A percentile compares a stretch with the other conserved stretches of the same genome.
These are phyloP conservation scores for Radiomyces spectabilis DNA, from an alignment of 192 early-diverging fungal species.

Conservation along the genomic window DNA sequence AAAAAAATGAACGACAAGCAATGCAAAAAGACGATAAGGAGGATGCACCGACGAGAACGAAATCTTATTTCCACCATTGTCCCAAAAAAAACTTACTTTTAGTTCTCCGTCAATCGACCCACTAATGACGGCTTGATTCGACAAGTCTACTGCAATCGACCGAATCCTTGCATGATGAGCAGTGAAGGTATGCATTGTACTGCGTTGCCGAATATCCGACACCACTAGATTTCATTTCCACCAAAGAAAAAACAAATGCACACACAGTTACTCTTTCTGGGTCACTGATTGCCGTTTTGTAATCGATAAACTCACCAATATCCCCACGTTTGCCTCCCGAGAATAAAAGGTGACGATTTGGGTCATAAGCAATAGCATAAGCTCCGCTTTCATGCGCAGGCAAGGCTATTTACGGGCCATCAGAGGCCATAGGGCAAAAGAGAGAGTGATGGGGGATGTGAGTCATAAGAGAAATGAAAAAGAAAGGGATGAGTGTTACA, in stretches of 20 bases:
- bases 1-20: background rate
- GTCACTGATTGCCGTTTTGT: too few species aligned
- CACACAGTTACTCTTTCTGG: too few species aligned
- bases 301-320: constrained; percentile 45
- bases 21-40: too few species aligned
- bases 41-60: too few species aligned
- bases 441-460: too few species aligned
- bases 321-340: constrained; percentile 71
- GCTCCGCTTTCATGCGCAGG: constrained; percentile 54
- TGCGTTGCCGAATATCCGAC: constrained; percentile 64
- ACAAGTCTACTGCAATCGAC: constrained; percentile 55
- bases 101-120: constrained; percentile 65
- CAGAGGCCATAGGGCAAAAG: too few species aligned
- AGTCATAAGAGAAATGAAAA: background rate
- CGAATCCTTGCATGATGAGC: constrained; percentile 62
- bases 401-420: constrained; percentile 38
- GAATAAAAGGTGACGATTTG: constrained; percentile 52
- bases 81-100: constrained; percentile 32
- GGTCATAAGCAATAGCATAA: constrained; percentile 56
- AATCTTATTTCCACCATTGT: background rate
- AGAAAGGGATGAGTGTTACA: background rate
- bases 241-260: too few species aligned
- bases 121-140: constrained; percentile 49
- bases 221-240: constrained; percentile 42
- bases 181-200: constrained; percentile 54